Evolutionary conservation across 1,284 basidiomycete genomes (phyloP).

Genomic region (Moesziomyces aphidis): DNA sequence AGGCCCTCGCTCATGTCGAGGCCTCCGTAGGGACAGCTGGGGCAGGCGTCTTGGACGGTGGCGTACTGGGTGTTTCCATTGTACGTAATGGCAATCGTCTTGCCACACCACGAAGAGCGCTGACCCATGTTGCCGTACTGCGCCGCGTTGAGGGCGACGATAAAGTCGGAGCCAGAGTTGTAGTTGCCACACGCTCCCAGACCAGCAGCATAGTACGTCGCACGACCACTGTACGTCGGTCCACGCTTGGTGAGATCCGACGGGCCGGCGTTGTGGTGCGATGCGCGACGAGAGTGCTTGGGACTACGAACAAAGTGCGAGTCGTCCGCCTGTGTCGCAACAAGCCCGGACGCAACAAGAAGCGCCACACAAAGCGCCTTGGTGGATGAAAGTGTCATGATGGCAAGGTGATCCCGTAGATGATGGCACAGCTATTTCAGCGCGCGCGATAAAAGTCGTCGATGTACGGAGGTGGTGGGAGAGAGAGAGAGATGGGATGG

Average conservation of each 20-base stretch:
- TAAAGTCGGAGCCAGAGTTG: conserved; percentile 35
- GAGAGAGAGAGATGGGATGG: neutral
- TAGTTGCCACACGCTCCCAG: conserved; percentile 47
- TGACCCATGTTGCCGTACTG: conserved; percentile 48
- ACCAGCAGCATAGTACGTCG: conserved; percentile 46
- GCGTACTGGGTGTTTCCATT: conserved; percentile 73
- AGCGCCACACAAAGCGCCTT: conserved; percentile 20
- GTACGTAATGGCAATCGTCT: conserved; percentile 75
- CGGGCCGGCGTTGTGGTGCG: conserved; percentile 9
- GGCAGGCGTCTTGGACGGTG: conserved; percentile 77
- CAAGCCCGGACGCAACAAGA: conserved; percentile 14
- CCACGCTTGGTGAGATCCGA: conserved; percentile 33
- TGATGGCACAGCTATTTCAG: conserved; percentile 18
- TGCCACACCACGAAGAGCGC: conserved; percentile 71
- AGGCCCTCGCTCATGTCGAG: conserved; percentile 83
- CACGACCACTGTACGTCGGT: conserved; percentile 26
- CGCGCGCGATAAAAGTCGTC: conserved; percentile 3
- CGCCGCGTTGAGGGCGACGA: conserved; percentile 48
- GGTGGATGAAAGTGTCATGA: conserved; percentile 15
- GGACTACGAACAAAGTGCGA: conserved; percentile 19
- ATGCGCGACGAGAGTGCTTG: conserved; percentile 33
- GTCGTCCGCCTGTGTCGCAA: conserved; percentile 9
- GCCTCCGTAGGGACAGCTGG: conserved; percentile 77
- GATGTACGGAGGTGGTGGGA: too few relatives aligned
- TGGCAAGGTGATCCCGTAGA: neutral